Percentiles rank a stretch among this genome's conserved stretches.
Conservation (phyloP, 768 basidiomycete genomes). For the Amanita fuliginea region DNA sequence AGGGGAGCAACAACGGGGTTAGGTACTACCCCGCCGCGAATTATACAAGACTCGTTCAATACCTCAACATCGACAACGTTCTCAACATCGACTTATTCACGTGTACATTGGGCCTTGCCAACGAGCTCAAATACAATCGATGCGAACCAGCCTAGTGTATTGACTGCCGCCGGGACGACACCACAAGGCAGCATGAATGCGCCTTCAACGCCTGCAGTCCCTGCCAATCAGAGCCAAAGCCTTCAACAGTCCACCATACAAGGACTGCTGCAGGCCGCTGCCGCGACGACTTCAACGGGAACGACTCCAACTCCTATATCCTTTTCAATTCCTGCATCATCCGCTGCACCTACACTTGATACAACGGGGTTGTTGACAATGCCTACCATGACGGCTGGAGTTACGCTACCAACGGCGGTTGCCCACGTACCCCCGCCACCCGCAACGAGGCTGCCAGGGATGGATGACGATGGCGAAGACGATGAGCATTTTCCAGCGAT, state of each 20-base stretch:
- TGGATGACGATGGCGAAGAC: slow-evolving; percentile 57
- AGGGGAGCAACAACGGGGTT: slow-evolving; percentile 20
- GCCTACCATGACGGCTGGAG: slow-evolving; percentile 8
- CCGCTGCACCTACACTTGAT: slow-evolving; percentile 8
- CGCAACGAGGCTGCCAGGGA: slow-evolving; percentile 9
- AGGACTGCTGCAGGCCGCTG: background rate
- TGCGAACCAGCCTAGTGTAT: background rate
- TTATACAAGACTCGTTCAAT: slow-evolving; percentile 11
- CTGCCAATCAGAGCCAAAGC: slow-evolving; percentile 4
- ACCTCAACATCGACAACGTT: background rate
- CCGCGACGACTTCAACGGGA: background rate
- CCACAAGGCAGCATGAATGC: slow-evolving; percentile 4
- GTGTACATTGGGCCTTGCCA: slow-evolving; percentile 8
- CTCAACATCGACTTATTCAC: slow-evolving; percentile 3
- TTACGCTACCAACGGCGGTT: slow-evolving; percentile 9
- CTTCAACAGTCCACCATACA: background rate
- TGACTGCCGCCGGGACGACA: background rate
- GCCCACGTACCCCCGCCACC: slow-evolving; percentile 4
- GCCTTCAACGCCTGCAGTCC: background rate
- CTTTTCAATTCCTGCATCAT: background rate
- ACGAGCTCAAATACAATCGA: slow-evolving; percentile 7
- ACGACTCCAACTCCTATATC: background rate
- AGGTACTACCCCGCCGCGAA: slow-evolving; percentile 20
- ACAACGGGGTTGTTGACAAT: slow-evolving; percentile 14
- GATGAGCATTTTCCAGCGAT: slow-evolving; percentile 75